Evolutionary conservation across 441 rosid species (phyloP).

Genomic region (Viola pubescens): DNA sequence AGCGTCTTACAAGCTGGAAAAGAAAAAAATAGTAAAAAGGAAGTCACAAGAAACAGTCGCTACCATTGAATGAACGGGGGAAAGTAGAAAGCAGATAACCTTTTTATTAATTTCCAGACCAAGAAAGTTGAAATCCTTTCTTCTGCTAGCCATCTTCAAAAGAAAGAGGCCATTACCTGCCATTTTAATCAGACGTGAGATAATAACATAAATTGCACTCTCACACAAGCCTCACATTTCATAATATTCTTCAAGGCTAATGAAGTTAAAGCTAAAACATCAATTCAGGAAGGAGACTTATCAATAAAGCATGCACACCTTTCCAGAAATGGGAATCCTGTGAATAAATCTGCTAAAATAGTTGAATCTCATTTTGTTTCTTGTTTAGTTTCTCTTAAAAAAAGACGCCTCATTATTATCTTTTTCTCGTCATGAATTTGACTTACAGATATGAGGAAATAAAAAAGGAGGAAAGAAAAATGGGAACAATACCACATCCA

Average conservation of each 20-base stretch:
- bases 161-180: conserved; percentile 62
- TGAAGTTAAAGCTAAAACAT: neutral
- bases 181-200: conserved; percentile 14
- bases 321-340: too few relatives aligned
- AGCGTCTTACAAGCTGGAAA: conserved; percentile 44
- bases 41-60: conserved; percentile 13
- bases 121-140: conserved; percentile 57
- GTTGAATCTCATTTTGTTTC: too few relatives aligned
- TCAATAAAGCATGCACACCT: too few relatives aligned
- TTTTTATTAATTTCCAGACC: conserved; percentile 62
- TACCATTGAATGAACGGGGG: neutral
- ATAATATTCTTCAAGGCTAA: conserved; percentile 6
- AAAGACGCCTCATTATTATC: too few relatives aligned
- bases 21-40: neutral
- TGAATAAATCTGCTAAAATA: too few relatives aligned
- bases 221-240: neutral
- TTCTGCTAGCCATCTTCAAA: conserved; percentile 51
- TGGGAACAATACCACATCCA: conserved; percentile 45
- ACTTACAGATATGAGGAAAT: neutral
- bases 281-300: too few relatives aligned
- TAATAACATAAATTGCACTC: conserved; percentile 9
- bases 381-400: too few relatives aligned
- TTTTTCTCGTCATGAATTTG: too few relatives aligned
- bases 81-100: conserved; percentile 26
- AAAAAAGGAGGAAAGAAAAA: neutral